phyloP scores from a whole-genome alignment of 257 asterid genomes.

The Capsicum baccatum region DNA sequence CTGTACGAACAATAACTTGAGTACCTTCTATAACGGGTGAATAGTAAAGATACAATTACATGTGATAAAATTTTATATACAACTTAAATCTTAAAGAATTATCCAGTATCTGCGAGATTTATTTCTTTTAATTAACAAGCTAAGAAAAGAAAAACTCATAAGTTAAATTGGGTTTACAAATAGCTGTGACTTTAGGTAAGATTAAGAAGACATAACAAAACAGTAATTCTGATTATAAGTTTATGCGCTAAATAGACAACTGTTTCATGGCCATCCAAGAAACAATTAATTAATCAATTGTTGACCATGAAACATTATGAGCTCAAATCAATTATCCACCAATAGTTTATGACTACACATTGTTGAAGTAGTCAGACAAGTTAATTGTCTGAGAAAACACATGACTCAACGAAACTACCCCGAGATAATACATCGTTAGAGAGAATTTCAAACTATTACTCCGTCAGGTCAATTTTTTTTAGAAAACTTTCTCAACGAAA shows the following conservation, averaged over 20 bases:
- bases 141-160: no score
- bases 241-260: not conserved
- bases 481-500: no score
- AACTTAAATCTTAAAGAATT: no score
- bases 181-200: not conserved
- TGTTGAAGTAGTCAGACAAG: not conserved
- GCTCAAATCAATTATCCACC: not conserved
- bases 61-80: no score
- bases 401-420: not conserved
- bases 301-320: not conserved
- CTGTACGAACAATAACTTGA: no score
- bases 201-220: not conserved
- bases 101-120: no score
- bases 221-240: not conserved
- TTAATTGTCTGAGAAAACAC: not conserved
- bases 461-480: no score
- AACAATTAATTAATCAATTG: not conserved
- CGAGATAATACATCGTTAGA: not conserved
- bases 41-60: no score
- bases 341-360: not conserved
- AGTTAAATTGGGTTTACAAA: not conserved
- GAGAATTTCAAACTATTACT: not conserved
- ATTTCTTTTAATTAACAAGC: no score
- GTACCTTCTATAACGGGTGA: no score
- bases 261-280: not conserved